Base-by-base conservation (phyloP, 768 basidiomycete species). In the Pisolithus tinctorius region DNA sequence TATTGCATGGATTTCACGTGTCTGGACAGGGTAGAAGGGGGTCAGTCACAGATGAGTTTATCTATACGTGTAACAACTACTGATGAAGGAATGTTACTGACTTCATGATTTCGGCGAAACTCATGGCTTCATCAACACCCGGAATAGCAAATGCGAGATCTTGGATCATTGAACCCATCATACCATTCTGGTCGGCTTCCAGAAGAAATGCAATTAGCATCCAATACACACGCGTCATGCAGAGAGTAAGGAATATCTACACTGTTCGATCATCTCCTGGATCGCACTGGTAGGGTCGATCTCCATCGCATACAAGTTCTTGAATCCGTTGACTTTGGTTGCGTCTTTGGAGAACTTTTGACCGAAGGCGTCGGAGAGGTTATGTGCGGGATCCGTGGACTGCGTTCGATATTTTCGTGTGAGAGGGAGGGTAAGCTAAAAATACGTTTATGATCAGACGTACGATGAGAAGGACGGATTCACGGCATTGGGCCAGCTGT, bases 51-150 rank as follows among this genome's bases (percentile, higher is more conserved):
- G 20, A 25, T 11, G 31, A 8, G 25, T 45, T 6, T 16, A 17
- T 26, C 20, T 25, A 20, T 29, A 16, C 29, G 8, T 23, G 43
- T 29, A 27, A n/a, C 10, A 5, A 6, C 30, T 4, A 31, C 4
- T 20, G 44, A 10, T 23, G 30, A 17, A 44, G 36, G 48, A 10
- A 37, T 39, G 6, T 6, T 10, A 71, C 83, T 51, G 53, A 96
- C 95, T 98, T 99, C 96, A 98, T 99, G 68, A 99, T 96, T 69
- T 99, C 96, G 0, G 96, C 96, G 60, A 99, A 99, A 56, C 93
- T 93, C 96, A 99, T 98, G 4, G 96, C 96, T 71, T 99, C 96
- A 62, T 99, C 96, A 11, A 99, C 95, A 71, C 96, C 96, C 0
- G 96, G 96, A 52, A 99, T 98, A 2, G 96, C 93, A 63, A 99